A percentile compares a stretch with the other conserved stretches of the same genome.
Conservation (phyloP, 1,284 basidiomycete genomes). For the Ceratobasidium sp. region DNA sequence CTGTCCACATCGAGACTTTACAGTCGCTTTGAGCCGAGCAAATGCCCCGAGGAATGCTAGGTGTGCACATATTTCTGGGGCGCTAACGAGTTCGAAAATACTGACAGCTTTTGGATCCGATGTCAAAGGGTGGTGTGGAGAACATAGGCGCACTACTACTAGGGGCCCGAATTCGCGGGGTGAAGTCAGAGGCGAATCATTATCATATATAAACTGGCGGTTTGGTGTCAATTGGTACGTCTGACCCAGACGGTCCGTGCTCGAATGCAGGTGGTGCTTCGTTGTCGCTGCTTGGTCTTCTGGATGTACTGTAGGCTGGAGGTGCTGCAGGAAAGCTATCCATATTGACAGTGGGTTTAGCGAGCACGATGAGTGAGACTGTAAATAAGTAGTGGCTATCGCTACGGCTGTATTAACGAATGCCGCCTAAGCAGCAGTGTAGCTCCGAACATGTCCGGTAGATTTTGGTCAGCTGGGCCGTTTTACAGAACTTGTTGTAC, state of each 20-base stretch:
- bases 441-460: too few species aligned
- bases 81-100: constrained; percentile 35
- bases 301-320: not conserved
- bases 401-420: too few species aligned
- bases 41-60: constrained; percentile 44
- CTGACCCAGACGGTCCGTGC: not conserved
- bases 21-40: constrained; percentile 35
- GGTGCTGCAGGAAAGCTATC: not conserved
- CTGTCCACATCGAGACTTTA: constrained; percentile 37
- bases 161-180: constrained; percentile 7
- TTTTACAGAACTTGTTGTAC: too few species aligned
- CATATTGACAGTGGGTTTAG: not conserved
- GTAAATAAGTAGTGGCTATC: too few species aligned
- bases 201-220: not conserved
- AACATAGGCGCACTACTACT: too few species aligned
- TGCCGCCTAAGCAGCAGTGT: too few species aligned
- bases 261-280: constrained; percentile 22
- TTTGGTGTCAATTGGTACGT: not conserved
- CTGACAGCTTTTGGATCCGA: not conserved
- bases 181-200: not conserved
- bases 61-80: constrained; percentile 42
- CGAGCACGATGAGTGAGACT: too few species aligned
- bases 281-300: not conserved
- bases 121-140: not conserved
- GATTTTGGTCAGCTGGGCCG: too few species aligned